These are phyloP conservation scores for Elsinoe ampelina DNA, from an alignment of 2,329 filamentous ascomycete species.

Conservation along the genomic window DNA sequence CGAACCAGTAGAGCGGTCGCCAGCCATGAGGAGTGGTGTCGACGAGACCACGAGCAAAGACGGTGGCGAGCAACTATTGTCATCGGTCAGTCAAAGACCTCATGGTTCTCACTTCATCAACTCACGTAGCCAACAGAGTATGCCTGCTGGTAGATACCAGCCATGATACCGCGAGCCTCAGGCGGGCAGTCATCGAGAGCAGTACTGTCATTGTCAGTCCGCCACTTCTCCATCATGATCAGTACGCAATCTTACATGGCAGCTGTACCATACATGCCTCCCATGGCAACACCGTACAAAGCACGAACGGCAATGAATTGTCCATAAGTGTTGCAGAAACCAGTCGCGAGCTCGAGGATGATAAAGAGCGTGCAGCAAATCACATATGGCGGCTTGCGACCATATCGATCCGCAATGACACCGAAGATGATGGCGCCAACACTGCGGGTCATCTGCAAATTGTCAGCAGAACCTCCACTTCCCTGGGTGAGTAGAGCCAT, in stretches of 20 bases:
- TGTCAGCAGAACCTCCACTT: background rate
- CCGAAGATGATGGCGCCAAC: slow-evolving; percentile 52
- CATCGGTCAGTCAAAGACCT: background rate
- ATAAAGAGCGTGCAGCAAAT: slow-evolving; percentile 55
- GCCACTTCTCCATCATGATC: no score
- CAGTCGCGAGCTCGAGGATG: slow-evolving; percentile 50
- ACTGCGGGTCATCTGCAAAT: slow-evolving; percentile 46
- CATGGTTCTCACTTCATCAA: slow-evolving; percentile 39
- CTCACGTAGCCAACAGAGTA: slow-evolving; percentile 56
- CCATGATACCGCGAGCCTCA: slow-evolving; percentile 50
- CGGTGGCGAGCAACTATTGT: slow-evolving; percentile 17
- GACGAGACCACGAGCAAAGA: slow-evolving; percentile 48
- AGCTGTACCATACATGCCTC: slow-evolving; percentile 52
- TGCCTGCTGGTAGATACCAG: slow-evolving; percentile 54
- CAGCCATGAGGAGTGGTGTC: slow-evolving; percentile 70
- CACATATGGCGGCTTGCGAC: slow-evolving; percentile 42
- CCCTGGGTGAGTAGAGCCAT: background rate
- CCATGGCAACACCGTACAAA: slow-evolving; percentile 56
- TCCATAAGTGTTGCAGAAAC: slow-evolving; percentile 49
- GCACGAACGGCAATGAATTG: slow-evolving; percentile 51
- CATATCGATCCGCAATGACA: slow-evolving; percentile 26
- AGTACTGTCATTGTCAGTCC: slow-evolving; percentile 34
- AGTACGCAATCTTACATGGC: slow-evolving; percentile 26
- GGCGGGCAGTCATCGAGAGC: slow-evolving; percentile 54
- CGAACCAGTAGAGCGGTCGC: slow-evolving; percentile 86